phyloP scores from a whole-genome alignment of 2,329 filamentous ascomycete genomes.

The Apiospora marii region DNA sequence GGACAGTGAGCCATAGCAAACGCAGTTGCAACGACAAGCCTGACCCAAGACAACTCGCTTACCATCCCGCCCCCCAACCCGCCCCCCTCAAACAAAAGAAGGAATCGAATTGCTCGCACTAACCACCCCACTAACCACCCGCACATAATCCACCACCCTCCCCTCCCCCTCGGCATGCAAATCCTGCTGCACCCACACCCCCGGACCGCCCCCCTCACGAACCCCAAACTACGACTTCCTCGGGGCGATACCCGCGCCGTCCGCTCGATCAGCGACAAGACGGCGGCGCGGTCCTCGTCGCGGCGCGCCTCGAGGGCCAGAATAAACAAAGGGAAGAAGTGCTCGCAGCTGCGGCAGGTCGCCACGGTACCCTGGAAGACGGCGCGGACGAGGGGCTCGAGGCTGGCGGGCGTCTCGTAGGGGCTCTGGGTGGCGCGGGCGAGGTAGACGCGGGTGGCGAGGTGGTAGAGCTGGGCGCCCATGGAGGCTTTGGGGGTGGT shows the following conservation, averaged over 20 bases:
- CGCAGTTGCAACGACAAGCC: no score
- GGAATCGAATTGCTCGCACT: slow-evolving; percentile 34
- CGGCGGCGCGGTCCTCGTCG: slow-evolving; percentile 35
- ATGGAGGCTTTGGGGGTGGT: slow-evolving; percentile 14
- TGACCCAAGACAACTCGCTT: neutral
- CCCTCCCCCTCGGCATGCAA: slow-evolving; percentile 42
- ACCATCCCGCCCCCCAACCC: no score
- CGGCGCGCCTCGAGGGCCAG: slow-evolving; percentile 45
- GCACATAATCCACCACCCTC: slow-evolving; percentile 40
- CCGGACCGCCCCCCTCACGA: slow-evolving; percentile 36
- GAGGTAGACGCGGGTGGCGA: slow-evolving; percentile 35
- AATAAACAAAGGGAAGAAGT: slow-evolving; percentile 47
- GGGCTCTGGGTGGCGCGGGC: slow-evolving; percentile 36
- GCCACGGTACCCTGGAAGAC: slow-evolving; percentile 31
- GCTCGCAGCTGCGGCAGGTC: slow-evolving; percentile 34
- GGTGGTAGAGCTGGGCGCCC: slow-evolving; percentile 32
- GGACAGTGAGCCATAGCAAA: no score
- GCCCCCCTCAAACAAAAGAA: slow-evolving; percentile 32
- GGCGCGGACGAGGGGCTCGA: slow-evolving; percentile 34
- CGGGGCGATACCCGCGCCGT: slow-evolving; percentile 31
- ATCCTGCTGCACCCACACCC: slow-evolving; percentile 46
- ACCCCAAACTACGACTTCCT: slow-evolving; percentile 34
- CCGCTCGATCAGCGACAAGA: slow-evolving; percentile 42
- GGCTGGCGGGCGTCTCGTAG: slow-evolving; percentile 30
- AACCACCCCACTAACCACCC: slow-evolving; percentile 35